Conservation (phyloP, 2,329 filamentous ascomycete species). For the Pseudogymnoascus sp. region DNA sequence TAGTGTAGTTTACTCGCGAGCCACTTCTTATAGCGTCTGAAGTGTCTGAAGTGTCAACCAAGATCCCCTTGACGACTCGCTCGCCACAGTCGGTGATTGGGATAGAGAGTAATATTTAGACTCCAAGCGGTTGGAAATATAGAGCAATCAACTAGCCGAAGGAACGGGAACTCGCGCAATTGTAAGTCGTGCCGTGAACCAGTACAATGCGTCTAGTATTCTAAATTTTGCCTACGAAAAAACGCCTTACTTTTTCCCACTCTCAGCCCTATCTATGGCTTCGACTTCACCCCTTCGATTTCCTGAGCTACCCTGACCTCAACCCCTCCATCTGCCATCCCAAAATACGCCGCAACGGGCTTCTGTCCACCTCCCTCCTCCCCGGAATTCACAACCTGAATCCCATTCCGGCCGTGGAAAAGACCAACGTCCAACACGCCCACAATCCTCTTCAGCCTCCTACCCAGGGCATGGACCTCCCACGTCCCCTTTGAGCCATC, state of each 20-base stretch:
- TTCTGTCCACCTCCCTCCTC: slow-evolving; percentile 67
- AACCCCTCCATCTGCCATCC: slow-evolving; percentile 68
- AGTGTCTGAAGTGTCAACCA: not conserved
- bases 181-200: not conserved
- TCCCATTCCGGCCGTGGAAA: slow-evolving; percentile 74
- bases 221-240: not conserved
- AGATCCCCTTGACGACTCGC: not conserved
- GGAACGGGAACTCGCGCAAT: not conserved
- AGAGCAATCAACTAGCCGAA: not conserved
- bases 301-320: slow-evolving; percentile 41
- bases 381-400: slow-evolving; percentile 53
- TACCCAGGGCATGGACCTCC: slow-evolving; percentile 69
- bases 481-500: slow-evolving; percentile 59
- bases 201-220: not conserved
- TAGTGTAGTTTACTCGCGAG: not conserved
- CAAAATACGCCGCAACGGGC: slow-evolving; percentile 90
- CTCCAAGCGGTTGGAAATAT: not conserved
- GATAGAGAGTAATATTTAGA: not conserved
- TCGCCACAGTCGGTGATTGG: not conserved
- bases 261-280: slow-evolving; percentile 14
- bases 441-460: slow-evolving; percentile 67
- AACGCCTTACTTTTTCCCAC: too few relatives aligned
- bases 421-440: slow-evolving; percentile 89
- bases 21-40: not conserved
- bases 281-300: slow-evolving; percentile 23